Conservation (phyloP, 805 yeast species). For the Yarrowia deformans region DNA sequence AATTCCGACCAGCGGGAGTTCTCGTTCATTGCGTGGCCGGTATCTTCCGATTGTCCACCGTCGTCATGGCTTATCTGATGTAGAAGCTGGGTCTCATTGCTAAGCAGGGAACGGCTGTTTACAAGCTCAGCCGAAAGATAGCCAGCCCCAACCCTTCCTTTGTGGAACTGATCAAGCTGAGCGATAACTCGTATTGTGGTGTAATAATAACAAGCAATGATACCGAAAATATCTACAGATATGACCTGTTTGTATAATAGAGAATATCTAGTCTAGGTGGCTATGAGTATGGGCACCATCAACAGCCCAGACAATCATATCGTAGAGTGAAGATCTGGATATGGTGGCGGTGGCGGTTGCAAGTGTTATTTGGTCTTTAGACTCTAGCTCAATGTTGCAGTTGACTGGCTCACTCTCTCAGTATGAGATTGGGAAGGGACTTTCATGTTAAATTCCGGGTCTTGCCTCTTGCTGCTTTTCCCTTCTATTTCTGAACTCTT, state of each 20-base stretch:
- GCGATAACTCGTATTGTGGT: constrained; percentile 47
- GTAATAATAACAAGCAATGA: too few species aligned
- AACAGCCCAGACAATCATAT: too few species aligned
- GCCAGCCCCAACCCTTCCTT: constrained; percentile 80
- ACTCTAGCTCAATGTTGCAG: too few species aligned
- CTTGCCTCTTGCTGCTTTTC: constrained; percentile 15
- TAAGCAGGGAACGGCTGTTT: constrained; percentile 74
- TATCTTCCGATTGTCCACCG: constrained; percentile 86
- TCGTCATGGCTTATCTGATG: constrained; percentile 89
- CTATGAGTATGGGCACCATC: too few species aligned
- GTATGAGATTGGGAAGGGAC: constrained; percentile 19
- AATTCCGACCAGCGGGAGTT: constrained; percentile 47
- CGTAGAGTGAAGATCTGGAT: too few species aligned
- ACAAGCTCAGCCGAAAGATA: constrained; percentile 59
- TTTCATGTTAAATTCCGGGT: background rate
- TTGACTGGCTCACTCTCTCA: too few species aligned
- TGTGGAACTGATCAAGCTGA: constrained; percentile 68
- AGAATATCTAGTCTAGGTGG: too few species aligned
- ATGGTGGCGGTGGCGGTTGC: too few species aligned
- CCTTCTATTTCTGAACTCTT: background rate
- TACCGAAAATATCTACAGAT: too few species aligned
- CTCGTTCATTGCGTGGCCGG: constrained; percentile 79
- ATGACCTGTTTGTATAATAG: too few species aligned
- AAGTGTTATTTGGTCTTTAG: too few species aligned
- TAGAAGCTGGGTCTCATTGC: constrained; percentile 65